These are phyloP conservation scores for Tagetes patula DNA, from an alignment of 129 eudicot genomes.

Conservation along the genomic window DNA sequence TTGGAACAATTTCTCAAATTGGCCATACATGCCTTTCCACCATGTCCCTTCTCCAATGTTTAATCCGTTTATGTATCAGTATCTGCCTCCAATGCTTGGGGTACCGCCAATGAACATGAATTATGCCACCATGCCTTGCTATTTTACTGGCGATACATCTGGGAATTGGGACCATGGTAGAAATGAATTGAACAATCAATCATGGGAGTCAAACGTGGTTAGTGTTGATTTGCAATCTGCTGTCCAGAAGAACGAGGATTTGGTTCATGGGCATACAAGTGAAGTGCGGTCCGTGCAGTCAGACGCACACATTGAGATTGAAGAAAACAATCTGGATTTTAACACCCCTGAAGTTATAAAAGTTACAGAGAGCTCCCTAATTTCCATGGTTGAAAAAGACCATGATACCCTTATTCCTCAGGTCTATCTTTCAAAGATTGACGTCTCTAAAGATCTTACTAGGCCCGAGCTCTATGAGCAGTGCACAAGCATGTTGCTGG, in stretches of 20 bases:
- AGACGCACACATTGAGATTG: conserved; percentile 38
- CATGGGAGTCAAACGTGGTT: conserved; percentile 49
- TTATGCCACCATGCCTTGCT: conserved; percentile 60
- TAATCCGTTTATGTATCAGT: conserved; percentile 70
- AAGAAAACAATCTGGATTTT: conserved; percentile 31
- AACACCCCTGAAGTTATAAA: conserved; percentile 31
- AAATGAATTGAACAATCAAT: conserved; percentile 40
- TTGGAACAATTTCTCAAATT: conserved; percentile 70
- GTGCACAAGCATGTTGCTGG: conserved; percentile 50
- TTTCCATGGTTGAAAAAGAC: conserved; percentile 28
- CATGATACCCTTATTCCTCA: conserved; percentile 40
- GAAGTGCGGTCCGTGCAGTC: conserved; percentile 43
- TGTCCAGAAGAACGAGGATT: conserved; percentile 40
- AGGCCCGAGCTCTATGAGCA: conserved; percentile 59
- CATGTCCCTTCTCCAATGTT: conserved; percentile 73
- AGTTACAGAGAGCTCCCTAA: conserved; percentile 20
- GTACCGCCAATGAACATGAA: conserved; percentile 71
- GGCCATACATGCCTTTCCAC: conserved; percentile 79
- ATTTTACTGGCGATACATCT: conserved; percentile 47
- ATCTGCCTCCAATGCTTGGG: conserved; percentile 70
- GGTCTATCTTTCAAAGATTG: conserved; percentile 71
- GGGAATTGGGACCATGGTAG: conserved; percentile 65
- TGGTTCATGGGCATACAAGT: conserved; percentile 35
- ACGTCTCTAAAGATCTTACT: conserved; percentile 71
- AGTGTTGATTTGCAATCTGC: conserved; percentile 45